These are phyloP conservation scores for Zygosaccharomyces sapae DNA, from an alignment of 1,139 yeast species.

Conservation along the genomic window DNA sequence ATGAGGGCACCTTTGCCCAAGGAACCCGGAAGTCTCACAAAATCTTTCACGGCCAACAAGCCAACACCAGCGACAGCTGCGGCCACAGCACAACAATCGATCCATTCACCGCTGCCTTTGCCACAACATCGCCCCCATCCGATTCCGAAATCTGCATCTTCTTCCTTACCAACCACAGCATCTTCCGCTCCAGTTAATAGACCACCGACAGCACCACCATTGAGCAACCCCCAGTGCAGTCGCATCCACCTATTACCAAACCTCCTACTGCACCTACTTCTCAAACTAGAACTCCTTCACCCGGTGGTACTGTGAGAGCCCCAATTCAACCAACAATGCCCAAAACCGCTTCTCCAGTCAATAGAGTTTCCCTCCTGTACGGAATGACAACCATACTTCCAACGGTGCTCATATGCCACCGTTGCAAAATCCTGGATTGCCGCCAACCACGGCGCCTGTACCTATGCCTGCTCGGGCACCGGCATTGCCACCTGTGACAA, in stretches of 20 bases:
- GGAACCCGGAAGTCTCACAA: not conserved
- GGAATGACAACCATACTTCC: not conserved
- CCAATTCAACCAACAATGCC: not conserved
- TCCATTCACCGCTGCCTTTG: too few relatives aligned
- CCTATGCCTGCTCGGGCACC: not conserved
- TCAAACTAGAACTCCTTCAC: not conserved
- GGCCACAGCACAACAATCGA: not conserved
- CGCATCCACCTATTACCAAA: not conserved
- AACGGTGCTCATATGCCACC: not conserved
- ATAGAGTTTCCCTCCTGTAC: not conserved
- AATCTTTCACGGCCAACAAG: not conserved
- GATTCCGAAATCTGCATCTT: not conserved
- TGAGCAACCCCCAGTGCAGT: constrained; percentile 6
- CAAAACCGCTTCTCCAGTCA: too few relatives aligned
- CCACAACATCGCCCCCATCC: too few relatives aligned
- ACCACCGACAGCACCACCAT: constrained; percentile 5
- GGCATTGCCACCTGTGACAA: not conserved
- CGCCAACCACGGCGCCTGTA: too few relatives aligned
- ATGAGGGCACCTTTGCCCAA: not conserved
- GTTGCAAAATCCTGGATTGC: too few relatives aligned
- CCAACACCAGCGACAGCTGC: not conserved
- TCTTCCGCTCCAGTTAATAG: not conserved
- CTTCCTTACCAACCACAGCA: not conserved
- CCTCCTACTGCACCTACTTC: not conserved
- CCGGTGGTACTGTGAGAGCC: not conserved